These are phyloP conservation scores for Ophidiomyces ophidiicola DNA, from an alignment of 2,329 filamentous ascomycete genomes.

Conservation along the genomic window DNA sequence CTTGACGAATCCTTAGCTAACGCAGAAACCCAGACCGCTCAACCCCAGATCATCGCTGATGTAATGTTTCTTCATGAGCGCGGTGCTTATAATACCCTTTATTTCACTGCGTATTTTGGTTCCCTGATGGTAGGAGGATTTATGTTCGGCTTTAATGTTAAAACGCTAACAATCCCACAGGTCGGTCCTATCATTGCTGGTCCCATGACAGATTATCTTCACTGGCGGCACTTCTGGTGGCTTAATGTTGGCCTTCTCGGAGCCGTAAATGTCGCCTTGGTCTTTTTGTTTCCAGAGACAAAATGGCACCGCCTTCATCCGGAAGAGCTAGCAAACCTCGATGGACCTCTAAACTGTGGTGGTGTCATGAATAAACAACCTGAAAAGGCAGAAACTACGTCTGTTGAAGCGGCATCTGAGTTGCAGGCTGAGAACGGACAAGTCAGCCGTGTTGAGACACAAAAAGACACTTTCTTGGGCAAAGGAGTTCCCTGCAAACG, in stretches of 20 bases:
- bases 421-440: slow-evolving; percentile 10
- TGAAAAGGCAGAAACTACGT: slow-evolving; percentile 13
- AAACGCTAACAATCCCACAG: slow-evolving; percentile 16
- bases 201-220: slow-evolving; percentile 46
- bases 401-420: slow-evolving; percentile 24
- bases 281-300: slow-evolving; percentile 54
- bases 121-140: slow-evolving; percentile 41
- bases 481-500: slow-evolving; percentile 42
- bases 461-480: slow-evolving; percentile 42
- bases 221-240: slow-evolving; percentile 56
- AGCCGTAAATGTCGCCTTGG: slow-evolving; percentile 39
- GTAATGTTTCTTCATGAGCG: slow-evolving; percentile 54
- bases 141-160: background rate
- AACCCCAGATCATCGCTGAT: slow-evolving; percentile 52
- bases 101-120: slow-evolving; percentile 52
- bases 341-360: slow-evolving; percentile 1
- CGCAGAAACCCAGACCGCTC: slow-evolving; percentile 35
- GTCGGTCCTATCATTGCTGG: slow-evolving; percentile 48
- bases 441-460: background rate
- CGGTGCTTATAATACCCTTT: slow-evolving; percentile 50
- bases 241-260: slow-evolving; percentile 47
- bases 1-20: background rate
- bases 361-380: background rate
- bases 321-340: slow-evolving; percentile 14
- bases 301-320: slow-evolving; percentile 42